Conservation (phyloP, 176 grass and related monocot species). For the Miscanthus lutarioriparius region DNA sequence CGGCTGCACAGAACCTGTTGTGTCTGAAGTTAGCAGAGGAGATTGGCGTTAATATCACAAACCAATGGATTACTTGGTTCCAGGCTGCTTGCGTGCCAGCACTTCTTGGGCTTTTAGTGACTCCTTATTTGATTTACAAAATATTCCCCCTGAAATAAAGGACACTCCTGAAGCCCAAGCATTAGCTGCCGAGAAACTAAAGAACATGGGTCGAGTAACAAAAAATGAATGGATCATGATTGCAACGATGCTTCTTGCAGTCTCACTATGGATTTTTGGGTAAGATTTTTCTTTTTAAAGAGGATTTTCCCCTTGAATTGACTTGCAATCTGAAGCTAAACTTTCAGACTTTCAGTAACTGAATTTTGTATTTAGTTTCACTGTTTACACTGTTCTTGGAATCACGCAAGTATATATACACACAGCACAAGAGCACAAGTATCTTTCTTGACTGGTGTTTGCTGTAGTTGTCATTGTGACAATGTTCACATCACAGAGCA, state of each 20-base stretch:
- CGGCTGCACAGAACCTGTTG: constrained; percentile 94
- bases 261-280: constrained; percentile 91
- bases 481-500: not conserved
- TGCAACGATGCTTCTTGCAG: constrained; percentile 91
- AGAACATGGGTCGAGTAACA: constrained; percentile 86
- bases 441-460: not conserved
- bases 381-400: not conserved
- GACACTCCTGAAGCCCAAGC: constrained; percentile 86
- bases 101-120: constrained; percentile 64
- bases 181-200: constrained; percentile 73
- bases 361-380: not conserved
- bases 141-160: constrained; percentile 98
- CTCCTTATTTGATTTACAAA: constrained; percentile 85
- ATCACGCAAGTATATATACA: not conserved
- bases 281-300: constrained; percentile 45
- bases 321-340: not conserved
- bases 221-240: constrained; percentile 94
- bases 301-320: constrained; percentile 3
- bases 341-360: not conserved
- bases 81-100: constrained; percentile 85
- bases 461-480: not conserved
- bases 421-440: not conserved
- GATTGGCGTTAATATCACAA: constrained; percentile 76
- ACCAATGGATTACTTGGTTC: constrained; percentile 89
- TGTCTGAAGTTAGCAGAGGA: constrained; percentile 92